Evolutionary conservation across 2,329 filamentous ascomycete genomes (phyloP).

Genomic region (Thermothelomyces thermophilus): DNA sequence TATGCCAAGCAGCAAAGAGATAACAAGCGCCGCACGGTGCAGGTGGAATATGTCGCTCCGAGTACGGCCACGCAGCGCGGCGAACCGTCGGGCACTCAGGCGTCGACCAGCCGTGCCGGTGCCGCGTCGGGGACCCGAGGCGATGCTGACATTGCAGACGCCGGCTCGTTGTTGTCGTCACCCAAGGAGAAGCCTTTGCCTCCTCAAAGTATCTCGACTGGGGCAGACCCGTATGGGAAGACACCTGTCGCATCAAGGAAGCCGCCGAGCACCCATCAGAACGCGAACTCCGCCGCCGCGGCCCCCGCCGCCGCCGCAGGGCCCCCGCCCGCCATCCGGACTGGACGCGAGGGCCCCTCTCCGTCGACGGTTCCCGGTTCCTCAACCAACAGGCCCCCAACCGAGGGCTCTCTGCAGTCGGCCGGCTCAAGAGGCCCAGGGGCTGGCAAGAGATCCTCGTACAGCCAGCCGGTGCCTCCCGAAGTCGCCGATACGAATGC

Average conservation of each 20-base stretch:
- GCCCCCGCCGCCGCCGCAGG: no score
- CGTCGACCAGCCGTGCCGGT: constrained; percentile 40
- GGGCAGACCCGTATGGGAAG: constrained; percentile 38
- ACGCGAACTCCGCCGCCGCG: constrained; percentile 35
- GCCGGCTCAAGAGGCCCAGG: constrained; percentile 56
- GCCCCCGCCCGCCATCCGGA: constrained; percentile 38
- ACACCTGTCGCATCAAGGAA: constrained; percentile 33
- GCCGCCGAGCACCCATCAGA: constrained; percentile 44
- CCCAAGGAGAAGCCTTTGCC: constrained; percentile 54
- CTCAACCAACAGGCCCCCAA: constrained; percentile 59
- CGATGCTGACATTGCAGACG: constrained; percentile 37
- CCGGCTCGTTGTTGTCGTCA: constrained; percentile 27
- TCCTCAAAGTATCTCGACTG: constrained; percentile 49
- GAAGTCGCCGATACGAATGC: constrained; percentile 82
- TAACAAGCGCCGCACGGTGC: constrained; percentile 86
- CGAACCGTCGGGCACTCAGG: constrained; percentile 29
- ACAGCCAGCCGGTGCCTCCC: constrained; percentile 82
- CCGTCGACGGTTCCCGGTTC: constrained; percentile 44
- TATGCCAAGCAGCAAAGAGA: constrained; percentile 66
- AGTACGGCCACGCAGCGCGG: constrained; percentile 78
- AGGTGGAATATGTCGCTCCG: constrained; percentile 95
- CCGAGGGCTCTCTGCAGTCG: constrained; percentile 72
- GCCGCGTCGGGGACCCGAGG: constrained; percentile 50
- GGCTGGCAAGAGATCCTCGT: constrained; percentile 56
- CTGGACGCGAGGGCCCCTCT: constrained; percentile 45